A percentile compares a stretch with the other conserved stretches of the same genome.
These are phyloP conservation scores for Eragrostis curvula DNA, from an alignment of 176 grass and related monocot species.

Conservation along the genomic window DNA sequence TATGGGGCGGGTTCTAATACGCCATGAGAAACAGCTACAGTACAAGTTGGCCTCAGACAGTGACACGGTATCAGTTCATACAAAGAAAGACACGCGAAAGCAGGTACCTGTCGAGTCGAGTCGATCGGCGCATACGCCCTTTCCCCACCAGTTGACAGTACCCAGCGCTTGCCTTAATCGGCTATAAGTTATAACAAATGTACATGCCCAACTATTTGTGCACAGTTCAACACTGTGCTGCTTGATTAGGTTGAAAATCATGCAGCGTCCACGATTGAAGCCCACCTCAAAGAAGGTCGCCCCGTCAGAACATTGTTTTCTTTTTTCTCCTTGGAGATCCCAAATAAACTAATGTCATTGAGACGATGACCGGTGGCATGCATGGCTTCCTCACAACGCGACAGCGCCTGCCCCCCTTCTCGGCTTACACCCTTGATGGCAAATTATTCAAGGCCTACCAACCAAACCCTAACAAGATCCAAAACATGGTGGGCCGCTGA, in stretches of 20 bases:
- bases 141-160: no score
- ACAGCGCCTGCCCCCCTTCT: background rate
- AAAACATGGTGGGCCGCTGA: slow-evolving; percentile 3
- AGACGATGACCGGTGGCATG: slow-evolving; percentile 11
- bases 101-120: no score
- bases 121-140: no score
- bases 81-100: background rate
- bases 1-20: no score
- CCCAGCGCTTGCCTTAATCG: no score
- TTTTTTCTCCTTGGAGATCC: no score
- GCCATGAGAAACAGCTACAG: background rate
- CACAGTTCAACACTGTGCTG: background rate
- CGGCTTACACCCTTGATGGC: background rate
- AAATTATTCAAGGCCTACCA: slow-evolving; percentile 24
- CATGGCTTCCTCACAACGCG: background rate
- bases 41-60: background rate
- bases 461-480: slow-evolving; percentile 30
- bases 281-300: no score
- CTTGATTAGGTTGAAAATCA: background rate
- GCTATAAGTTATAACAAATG: no score
- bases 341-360: no score
- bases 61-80: background rate
- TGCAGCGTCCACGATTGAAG: no score
- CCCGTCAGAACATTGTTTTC: no score
- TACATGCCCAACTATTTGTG: background rate